phyloP scores from a whole-genome alignment of 352 stramenopile genomes.

The Phytopythium helicoides region DNA sequence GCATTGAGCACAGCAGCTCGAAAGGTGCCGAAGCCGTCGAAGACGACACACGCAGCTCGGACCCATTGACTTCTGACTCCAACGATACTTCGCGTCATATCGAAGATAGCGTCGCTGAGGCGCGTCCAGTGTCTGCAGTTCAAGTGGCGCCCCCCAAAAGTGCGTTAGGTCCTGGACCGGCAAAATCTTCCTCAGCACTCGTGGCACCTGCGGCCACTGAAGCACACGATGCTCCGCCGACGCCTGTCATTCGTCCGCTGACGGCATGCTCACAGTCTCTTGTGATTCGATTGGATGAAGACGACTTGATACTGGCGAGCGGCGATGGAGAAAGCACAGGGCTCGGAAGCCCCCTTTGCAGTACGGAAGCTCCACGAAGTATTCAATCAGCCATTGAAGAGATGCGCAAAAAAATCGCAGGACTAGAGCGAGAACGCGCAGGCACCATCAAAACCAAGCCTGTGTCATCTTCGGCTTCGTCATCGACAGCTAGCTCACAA shows the following conservation, averaged over 20 bases:
- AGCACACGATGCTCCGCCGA: constrained; percentile 12
- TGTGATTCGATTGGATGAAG: constrained; percentile 57
- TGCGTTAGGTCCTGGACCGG: neutral
- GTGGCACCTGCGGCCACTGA: neutral
- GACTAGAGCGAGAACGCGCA: constrained; percentile 22
- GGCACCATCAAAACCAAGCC: constrained; percentile 3
- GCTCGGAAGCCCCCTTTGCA: constrained; percentile 7
- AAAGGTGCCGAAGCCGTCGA: too few relatives aligned
- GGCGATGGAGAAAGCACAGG: constrained; percentile 4
- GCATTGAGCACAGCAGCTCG: too few relatives aligned
- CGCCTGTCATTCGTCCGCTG: constrained; percentile 44
- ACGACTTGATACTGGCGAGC: constrained; percentile 16
- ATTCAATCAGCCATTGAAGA: constrained; percentile 44
- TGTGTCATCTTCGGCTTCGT: constrained; percentile 13
- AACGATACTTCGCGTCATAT: neutral
- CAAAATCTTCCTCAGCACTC: constrained; percentile 2
- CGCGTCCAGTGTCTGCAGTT: neutral
- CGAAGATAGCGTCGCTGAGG: neutral
- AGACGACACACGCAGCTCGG: too few relatives aligned
- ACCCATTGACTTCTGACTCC: too few relatives aligned
- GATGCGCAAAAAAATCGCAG: constrained; percentile 55
- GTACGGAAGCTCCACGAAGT: constrained; percentile 8
- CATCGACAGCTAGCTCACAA: constrained; percentile 1
- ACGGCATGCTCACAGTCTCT: constrained; percentile 67
- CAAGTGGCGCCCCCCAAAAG: neutral